phyloP scores from a whole-genome alignment of 2,329 filamentous ascomycete genomes.

The Ascochyta fabae region DNA sequence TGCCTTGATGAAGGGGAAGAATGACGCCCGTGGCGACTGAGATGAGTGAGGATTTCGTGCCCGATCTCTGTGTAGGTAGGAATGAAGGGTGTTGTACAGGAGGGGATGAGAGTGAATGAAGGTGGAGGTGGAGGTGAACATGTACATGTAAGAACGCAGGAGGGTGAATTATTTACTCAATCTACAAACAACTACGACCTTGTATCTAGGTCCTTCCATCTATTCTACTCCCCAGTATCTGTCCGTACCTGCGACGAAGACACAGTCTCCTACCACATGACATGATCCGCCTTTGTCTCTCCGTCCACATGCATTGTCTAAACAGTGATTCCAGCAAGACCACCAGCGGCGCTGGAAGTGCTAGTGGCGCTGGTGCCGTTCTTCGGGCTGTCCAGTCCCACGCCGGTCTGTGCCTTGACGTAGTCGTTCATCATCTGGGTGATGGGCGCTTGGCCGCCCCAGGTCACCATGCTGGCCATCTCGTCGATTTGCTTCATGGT shows the following conservation, averaged over 20 bases:
- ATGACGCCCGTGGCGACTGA: too few relatives aligned
- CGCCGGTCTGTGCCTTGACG: slow-evolving; percentile 36
- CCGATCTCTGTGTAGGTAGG: too few relatives aligned
- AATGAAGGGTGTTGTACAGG: too few relatives aligned
- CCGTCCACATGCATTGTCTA: background rate
- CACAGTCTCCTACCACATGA: slow-evolving; percentile 10
- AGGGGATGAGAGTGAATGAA: background rate
- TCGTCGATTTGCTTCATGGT: slow-evolving; percentile 44
- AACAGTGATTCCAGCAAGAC: slow-evolving; percentile 6
- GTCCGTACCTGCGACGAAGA: background rate
- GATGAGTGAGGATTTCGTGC: too few relatives aligned
- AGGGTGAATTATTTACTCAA: slow-evolving; percentile 1
- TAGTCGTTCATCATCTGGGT: slow-evolving; percentile 46
- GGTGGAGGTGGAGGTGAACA: background rate
- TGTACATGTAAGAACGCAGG: background rate
- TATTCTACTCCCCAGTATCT: background rate
- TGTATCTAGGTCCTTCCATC: background rate
- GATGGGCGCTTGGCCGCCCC: slow-evolving; percentile 41
- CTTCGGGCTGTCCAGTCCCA: slow-evolving; percentile 10
- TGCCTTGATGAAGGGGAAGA: background rate
- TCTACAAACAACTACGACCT: background rate
- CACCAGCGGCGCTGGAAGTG: background rate
- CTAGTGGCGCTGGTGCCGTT: slow-evolving; percentile 7
- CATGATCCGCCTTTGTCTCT: too few relatives aligned
- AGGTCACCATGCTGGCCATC: slow-evolving; percentile 36